Evolutionary conservation across 805 yeast species (phyloP).

Genomic region (Schwanniomyces polymorphus): DNA sequence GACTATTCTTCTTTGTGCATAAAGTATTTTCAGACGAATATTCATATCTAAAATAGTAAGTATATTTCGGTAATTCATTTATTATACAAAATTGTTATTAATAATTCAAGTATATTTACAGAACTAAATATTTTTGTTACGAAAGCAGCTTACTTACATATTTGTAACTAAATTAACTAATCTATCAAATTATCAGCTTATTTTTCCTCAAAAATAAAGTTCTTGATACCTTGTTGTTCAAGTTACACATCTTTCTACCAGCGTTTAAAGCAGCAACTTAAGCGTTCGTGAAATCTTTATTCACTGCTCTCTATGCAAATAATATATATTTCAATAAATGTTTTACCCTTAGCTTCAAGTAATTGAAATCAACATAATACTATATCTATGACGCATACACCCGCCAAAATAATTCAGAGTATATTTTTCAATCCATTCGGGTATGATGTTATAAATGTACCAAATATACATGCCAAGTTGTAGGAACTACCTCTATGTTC

Average conservation of each 20-base stretch:
- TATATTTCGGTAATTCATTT: too few relatives aligned
- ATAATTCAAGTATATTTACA: too few relatives aligned
- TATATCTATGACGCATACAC: slow-evolving; percentile 17
- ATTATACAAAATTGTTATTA: too few relatives aligned
- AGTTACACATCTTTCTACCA: slow-evolving; percentile 26
- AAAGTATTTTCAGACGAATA: too few relatives aligned
- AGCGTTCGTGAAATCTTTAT: slow-evolving; percentile 21
- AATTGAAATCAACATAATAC: slow-evolving; percentile 22
- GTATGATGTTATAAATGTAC: slow-evolving; percentile 46
- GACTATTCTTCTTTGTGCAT: too few relatives aligned
- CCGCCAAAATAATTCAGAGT: slow-evolving; percentile 51
- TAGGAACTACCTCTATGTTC: slow-evolving; percentile 26
- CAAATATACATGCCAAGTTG: slow-evolving; percentile 29
- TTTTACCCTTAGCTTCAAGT: slow-evolving; percentile 42
- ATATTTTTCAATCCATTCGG: too few relatives aligned
- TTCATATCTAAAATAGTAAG: too few relatives aligned
- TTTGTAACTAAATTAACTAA: too few relatives aligned
- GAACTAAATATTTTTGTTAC: too few relatives aligned
- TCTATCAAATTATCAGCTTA: neutral
- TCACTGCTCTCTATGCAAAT: slow-evolving; percentile 24
- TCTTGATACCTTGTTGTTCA: slow-evolving; percentile 24
- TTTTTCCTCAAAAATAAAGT: neutral
- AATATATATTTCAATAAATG: slow-evolving; percentile 36
- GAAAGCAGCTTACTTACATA: too few relatives aligned
- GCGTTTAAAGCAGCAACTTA: slow-evolving; percentile 34